Evolutionary conservation across 129 eudicot genomes (phyloP).

Genomic region (Dittrichia graveolens): DNA sequence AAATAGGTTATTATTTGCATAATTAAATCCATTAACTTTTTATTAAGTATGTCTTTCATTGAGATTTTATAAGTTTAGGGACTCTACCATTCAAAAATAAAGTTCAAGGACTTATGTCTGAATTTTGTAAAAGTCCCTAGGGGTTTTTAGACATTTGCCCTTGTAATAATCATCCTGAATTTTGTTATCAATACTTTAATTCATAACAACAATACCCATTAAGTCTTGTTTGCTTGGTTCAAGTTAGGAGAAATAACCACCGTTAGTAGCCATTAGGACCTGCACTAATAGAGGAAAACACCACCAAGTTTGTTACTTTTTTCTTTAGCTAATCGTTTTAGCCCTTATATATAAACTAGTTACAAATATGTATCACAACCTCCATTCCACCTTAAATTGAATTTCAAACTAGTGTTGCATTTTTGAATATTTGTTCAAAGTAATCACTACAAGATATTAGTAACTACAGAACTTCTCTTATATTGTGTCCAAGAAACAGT

Average conservation of each 20-base stretch:
- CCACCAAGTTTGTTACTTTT: neutral
- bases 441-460: neutral
- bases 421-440: neutral
- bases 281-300: neutral
- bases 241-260: slow-evolving; percentile 10
- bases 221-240: neutral
- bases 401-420: neutral
- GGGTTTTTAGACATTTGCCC: too few species aligned
- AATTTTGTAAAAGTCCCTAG: too few species aligned
- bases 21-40: too few species aligned
- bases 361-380: neutral
- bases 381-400: neutral
- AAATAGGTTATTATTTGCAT: too few species aligned
- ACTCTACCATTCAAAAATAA: too few species aligned
- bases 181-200: slow-evolving; percentile 1
- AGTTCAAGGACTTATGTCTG: too few species aligned
- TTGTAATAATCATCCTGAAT: too few species aligned
- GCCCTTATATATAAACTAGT: neutral
- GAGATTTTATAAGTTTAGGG: too few species aligned
- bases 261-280: slow-evolving; percentile 15
- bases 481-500: neutral
- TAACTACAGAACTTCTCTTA: neutral
- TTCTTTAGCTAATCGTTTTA: neutral
- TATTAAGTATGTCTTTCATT: too few species aligned
- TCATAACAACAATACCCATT: slow-evolving; percentile 3